Percentiles rank a stretch among this genome's conserved stretches.
Conservation (phyloP, 805 yeast genomes). For the Blastobotrys terrestris region DNA sequence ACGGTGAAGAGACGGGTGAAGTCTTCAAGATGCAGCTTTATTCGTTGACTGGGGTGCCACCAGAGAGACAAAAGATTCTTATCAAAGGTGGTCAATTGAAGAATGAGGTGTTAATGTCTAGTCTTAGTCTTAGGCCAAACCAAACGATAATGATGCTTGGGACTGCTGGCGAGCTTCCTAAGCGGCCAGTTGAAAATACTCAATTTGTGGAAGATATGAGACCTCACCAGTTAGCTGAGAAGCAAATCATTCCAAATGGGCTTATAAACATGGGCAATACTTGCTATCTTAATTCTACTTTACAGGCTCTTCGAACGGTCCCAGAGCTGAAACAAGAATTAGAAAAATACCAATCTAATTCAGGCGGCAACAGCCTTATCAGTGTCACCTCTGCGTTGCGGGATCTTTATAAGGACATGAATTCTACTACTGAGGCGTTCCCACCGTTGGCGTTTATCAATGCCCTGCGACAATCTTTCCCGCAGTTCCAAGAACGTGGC, state of each 20-base stretch:
- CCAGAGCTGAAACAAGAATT: conserved; percentile 45
- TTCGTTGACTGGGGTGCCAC: conserved; percentile 74
- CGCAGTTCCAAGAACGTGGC: conserved; percentile 80
- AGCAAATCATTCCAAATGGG: conserved; percentile 51
- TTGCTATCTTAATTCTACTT: conserved; percentile 67
- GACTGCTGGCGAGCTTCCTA: conserved; percentile 65
- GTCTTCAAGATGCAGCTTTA: conserved; percentile 64
- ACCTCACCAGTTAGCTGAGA: conserved; percentile 35
- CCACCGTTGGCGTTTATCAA: conserved; percentile 63
- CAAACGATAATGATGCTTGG: conserved; percentile 86
- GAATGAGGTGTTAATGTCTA: conserved; percentile 54
- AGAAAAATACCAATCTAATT: conserved; percentile 28
- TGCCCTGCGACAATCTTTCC: conserved; percentile 52
- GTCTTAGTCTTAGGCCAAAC: conserved; percentile 53
- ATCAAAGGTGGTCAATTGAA: conserved; percentile 82
- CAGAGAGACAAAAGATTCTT: conserved; percentile 82
- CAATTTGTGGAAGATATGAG: conserved; percentile 68
- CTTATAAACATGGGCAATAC: conserved; percentile 68
- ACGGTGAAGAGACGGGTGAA: conserved; percentile 49
- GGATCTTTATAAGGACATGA: conserved; percentile 28
- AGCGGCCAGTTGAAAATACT: conserved; percentile 39
- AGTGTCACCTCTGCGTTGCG: conserved; percentile 31
- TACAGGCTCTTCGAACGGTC: conserved; percentile 48
- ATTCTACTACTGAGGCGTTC: conserved; percentile 37
- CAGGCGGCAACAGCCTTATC: conserved; percentile 18